A percentile compares a stretch with the other conserved stretches of the same genome.
These are phyloP conservation scores for Cryphonectria naterciae DNA, from an alignment of 2,329 filamentous ascomycete genomes.

Conservation along the genomic window DNA sequence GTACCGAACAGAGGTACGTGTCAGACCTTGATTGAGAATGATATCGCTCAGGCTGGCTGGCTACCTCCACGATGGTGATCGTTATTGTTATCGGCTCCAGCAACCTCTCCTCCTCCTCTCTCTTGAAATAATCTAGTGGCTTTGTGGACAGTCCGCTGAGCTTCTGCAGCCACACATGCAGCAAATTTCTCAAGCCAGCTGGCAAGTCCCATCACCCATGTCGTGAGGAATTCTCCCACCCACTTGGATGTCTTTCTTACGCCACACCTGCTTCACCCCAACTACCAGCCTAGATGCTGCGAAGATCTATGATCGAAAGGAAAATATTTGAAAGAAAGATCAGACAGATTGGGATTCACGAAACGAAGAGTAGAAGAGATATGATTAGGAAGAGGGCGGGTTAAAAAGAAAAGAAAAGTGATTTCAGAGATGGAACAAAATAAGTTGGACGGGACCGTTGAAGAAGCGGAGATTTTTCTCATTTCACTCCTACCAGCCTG, in stretches of 20 bases:
- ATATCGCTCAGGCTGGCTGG: not conserved
- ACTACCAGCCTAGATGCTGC: not conserved
- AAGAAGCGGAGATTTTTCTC: conserved; percentile 21
- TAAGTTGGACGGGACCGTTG: not conserved
- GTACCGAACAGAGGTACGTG: not conserved
- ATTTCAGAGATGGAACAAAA: not conserved
- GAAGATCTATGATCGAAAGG: not conserved
- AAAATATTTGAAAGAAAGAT: not conserved
- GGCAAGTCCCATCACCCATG: not conserved
- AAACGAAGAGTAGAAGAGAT: not conserved
- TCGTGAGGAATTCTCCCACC: not conserved
- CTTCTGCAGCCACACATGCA: not conserved
- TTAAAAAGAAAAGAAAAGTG: not conserved
- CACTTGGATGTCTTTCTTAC: not conserved
- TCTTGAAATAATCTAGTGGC: not conserved
- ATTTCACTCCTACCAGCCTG: conserved; percentile 18
- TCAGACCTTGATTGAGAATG: not conserved
- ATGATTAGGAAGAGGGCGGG: not conserved
- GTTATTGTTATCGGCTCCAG: not conserved
- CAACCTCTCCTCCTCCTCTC: not conserved
- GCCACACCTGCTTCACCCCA: not conserved
- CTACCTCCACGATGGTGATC: not conserved
- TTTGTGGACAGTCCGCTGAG: not conserved
- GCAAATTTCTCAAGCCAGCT: not conserved
- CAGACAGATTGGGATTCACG: not conserved